These are phyloP conservation scores for Colletotrichum nymphaeae DNA, from an alignment of 2,329 filamentous ascomycete genomes.

Conservation along the genomic window DNA sequence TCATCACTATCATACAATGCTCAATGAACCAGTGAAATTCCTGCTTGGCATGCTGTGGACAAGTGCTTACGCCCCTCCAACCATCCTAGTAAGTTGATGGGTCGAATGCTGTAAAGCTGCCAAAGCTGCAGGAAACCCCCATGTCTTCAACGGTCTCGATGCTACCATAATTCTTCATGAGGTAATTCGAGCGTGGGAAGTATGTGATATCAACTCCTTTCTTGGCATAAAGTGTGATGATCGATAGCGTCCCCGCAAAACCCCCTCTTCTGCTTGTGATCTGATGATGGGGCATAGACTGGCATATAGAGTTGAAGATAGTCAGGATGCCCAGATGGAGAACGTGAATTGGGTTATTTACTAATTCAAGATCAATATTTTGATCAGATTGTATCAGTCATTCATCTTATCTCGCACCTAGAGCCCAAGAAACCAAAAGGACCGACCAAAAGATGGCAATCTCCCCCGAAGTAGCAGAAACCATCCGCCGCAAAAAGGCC, in stretches of 20 bases:
- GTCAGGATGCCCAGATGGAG: too few relatives aligned
- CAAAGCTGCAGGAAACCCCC: background rate
- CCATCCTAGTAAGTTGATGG: background rate
- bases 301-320: too few relatives aligned
- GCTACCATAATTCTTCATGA: background rate
- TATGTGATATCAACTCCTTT: background rate
- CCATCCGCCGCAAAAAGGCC: constrained; percentile 35
- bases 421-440: too few relatives aligned
- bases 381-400: too few relatives aligned
- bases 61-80: background rate
- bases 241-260: background rate
- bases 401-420: too few relatives aligned
- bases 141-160: background rate
- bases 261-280: background rate
- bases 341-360: too few relatives aligned
- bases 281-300: background rate
- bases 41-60: background rate
- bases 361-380: too few relatives aligned
- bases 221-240: background rate
- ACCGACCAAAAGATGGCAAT: background rate
- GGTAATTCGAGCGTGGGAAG: background rate
- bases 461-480: constrained; percentile 25
- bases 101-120: background rate
- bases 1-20: background rate
- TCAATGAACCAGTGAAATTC: background rate